Percentiles rank a stretch among this genome's conserved stretches.
Evolutionary conservation across 2,329 filamentous ascomycete genomes (phyloP).

Genomic region (Talaromyces sp.): DNA sequence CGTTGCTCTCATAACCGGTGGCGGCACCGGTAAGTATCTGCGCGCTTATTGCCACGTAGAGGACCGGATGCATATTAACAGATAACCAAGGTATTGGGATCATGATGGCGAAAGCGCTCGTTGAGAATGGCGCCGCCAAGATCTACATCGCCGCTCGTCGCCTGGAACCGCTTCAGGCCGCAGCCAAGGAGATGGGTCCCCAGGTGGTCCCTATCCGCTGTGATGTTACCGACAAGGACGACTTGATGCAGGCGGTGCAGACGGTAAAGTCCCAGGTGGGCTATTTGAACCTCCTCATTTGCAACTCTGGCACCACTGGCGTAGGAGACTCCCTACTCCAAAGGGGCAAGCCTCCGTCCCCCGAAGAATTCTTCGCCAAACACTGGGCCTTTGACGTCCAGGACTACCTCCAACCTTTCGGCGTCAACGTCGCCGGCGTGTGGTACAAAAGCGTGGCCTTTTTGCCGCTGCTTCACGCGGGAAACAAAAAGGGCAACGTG

Average conservation of each 20-base stretch:
- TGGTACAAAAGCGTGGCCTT: constrained; percentile 36
- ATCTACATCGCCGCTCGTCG: constrained; percentile 55
- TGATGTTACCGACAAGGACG: constrained; percentile 43
- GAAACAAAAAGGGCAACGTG: constrained; percentile 23
- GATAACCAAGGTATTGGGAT: constrained; percentile 35
- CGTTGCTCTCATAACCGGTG: constrained; percentile 60
- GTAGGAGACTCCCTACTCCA: constrained; percentile 19
- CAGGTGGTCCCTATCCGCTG: constrained; percentile 43
- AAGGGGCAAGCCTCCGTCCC: constrained; percentile 5
- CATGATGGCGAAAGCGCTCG: constrained; percentile 43
- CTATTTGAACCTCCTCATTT: constrained; percentile 51
- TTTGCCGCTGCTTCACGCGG: constrained; percentile 33
- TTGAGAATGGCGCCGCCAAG: constrained; percentile 48
- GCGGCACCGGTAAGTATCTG: constrained; percentile 51
- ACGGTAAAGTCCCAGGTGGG: constrained; percentile 43
- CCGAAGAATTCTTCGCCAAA: constrained; percentile 36
- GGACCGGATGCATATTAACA: neutral
- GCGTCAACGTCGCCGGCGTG: constrained; percentile 30
- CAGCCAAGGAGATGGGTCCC: constrained; percentile 20
- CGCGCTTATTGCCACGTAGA: neutral
- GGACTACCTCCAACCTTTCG: constrained; percentile 24
- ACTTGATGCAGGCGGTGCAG: constrained; percentile 40
- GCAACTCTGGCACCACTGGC: constrained; percentile 49
- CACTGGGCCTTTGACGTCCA: constrained; percentile 23
- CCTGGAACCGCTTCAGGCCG: constrained; percentile 36